A percentile compares a stretch with the other conserved stretches of the same genome.
These are phyloP conservation scores for Spergularia azorica DNA, from an alignment of 179 eudicot genomes.

Conservation along the genomic window DNA sequence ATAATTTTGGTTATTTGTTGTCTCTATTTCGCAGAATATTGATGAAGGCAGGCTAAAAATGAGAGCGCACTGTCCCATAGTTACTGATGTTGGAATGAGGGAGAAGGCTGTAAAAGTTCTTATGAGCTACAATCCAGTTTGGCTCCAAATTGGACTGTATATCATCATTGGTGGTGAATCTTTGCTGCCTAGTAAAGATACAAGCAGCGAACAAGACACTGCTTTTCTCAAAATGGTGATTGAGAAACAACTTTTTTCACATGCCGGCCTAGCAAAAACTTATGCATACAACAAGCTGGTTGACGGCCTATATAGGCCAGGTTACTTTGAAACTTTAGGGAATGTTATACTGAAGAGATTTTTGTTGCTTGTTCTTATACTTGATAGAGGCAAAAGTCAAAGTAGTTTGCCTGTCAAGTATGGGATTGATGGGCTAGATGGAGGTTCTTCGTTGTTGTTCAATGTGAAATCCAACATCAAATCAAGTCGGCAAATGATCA, in stretches of 20 bases:
- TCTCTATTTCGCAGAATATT: conserved; percentile 55
- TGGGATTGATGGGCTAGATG: conserved; percentile 97
- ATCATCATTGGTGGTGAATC: conserved; percentile 88
- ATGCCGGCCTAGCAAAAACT: conserved; percentile 73
- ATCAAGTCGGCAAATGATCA: conserved; percentile 77
- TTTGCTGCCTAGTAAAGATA: conserved; percentile 61
- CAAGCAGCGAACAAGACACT: conserved; percentile 64
- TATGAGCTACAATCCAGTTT: conserved; percentile 72
- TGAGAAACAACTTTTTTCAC: conserved; percentile 83
- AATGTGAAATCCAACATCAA: conserved; percentile 58
- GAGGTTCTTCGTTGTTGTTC: conserved; percentile 92
- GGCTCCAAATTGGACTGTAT: conserved; percentile 87
- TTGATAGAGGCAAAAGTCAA: conserved; percentile 79
- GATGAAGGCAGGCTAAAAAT: conserved; percentile 93
- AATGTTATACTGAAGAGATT: conserved; percentile 81
- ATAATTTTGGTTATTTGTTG: not conserved
- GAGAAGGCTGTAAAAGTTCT: conserved; percentile 71
- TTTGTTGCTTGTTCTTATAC: conserved; percentile 79
- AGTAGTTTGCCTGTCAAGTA: conserved; percentile 77
- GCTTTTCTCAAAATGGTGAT: conserved; percentile 79
- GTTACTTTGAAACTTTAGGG: conserved; percentile 82
- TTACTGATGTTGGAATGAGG: conserved; percentile 91
- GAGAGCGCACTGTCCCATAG: conserved; percentile 90
- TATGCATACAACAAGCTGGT: conserved; percentile 89
- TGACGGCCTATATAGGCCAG: conserved; percentile 91